Evolutionary conservation across 2,329 filamentous ascomycete genomes (phyloP), one percentile per base, ranked within the genome.

Genomic region (Aspergillus vadensis): DNA sequence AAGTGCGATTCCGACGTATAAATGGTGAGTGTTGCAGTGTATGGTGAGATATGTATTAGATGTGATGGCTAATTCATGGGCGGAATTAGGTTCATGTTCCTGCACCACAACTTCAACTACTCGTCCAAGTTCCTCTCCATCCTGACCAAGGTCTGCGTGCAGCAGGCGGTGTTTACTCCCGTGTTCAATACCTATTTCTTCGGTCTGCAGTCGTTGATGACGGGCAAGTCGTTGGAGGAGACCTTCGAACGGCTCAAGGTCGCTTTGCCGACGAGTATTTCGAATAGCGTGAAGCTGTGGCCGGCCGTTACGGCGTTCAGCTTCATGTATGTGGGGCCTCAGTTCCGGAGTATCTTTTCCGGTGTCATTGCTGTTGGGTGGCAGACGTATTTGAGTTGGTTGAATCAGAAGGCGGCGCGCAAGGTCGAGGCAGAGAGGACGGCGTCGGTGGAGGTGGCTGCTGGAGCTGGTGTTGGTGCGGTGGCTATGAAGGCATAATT

Each of bases 251-350:
- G 91, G 55, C 83, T 97, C 61, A 84, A 84, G 66, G 82, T 87
- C 60, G 93, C 92, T 0, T 89, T 97, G 0, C 92, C 92, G 0
- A 82, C 84, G 23, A 92, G 88, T 71, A 86, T 91, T 71, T 74
- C 86, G 71, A 97, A 95, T 74, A 91, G 88, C 62, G 87, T 88
- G 74, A 96, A 96, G 79, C 76, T 97, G 23, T 97, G 93, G 93
- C 94, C 93, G 0, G 86, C 87, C 0, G 89, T 96, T 15, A 96
- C 90, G 14, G 92, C 92, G 0, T 88, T 97, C 72, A 93, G 84
- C 74, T 96, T 97, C 71, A 87, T 89, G n/a, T 95, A 91, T 70
- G 80, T 97, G 4, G 86, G 88, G 25, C 81, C 92, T 51, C 87
- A 94, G 71, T 94, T 91, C 76, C 82, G 93, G 54, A 91, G 87